Base-by-base conservation (phyloP, 805 yeast genomes). In the Monosporozyma aerobia region DNA sequence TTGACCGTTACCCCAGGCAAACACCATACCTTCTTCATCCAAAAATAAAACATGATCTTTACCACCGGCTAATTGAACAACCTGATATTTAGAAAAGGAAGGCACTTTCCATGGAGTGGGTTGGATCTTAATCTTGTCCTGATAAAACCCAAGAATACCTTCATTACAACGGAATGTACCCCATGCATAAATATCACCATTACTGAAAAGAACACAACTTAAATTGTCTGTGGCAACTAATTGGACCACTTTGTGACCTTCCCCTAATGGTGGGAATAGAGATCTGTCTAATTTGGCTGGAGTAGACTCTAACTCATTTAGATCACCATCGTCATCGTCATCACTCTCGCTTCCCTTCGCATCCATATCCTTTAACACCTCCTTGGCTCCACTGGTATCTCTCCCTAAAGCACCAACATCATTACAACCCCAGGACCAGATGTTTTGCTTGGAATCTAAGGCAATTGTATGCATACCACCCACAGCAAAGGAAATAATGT, bases 341-440 rank as follows among this genome's bases (percentile, higher is more conserved):
- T 79, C 82, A 56, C 80, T 87, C 48, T 79, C 83, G 37, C 73
- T 74, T 30, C 69, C 75, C n/a, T 64, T 76, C 2, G 69, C 82
- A 59, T 83, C 87, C 73, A 81, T 79, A 59, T 85, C 87, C 63
- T 80, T 83, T 54, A 87, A 71, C 27, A 77, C 74, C 57, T 85
- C 95, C 22, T 73, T 79, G 7, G 77, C 83, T 10, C 71, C 77
- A 0, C 87, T 77, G 0, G 94, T 85, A 61, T 85, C 87, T 67
- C 99, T 81, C 19, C 98, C 99, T 45, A 94, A 74, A 3, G 87
- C 97, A 39, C 85, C 89, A 55, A 90, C 83, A 63, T 94, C 99
- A 61, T 94, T 94, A 47, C 87, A 86, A 54, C 99, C 99, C 99
- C 99, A 94, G 3, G 97, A 86, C 97, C 97, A 94, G n/a, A 94